Evolutionary conservation across 768 basidiomycete species (phyloP).

Genomic region (Phaeotremella skinneri): DNA sequence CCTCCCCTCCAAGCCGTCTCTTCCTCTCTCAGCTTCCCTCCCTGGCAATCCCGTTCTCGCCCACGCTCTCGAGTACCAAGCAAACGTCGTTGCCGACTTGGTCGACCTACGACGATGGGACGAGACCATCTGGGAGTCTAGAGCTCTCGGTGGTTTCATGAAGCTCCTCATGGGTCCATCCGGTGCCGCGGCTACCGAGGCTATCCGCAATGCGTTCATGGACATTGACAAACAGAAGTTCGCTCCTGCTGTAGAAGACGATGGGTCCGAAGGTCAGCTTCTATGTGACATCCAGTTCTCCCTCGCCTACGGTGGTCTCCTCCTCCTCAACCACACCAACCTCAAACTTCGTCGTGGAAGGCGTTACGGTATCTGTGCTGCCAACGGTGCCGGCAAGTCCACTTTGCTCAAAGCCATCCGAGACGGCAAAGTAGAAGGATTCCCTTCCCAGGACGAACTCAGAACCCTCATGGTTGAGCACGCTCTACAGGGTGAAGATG

Average conservation of each 20-base stretch:
- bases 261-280: conserved; percentile 74
- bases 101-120: conserved; percentile 56
- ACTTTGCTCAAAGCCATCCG: conserved; percentile 93
- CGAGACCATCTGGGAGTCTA: conserved; percentile 52
- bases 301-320: conserved; percentile 88
- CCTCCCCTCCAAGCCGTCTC: conserved; percentile 54
- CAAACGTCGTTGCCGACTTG: conserved; percentile 73
- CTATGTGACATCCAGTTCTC: conserved; percentile 93
- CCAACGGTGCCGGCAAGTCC: conserved; percentile 95
- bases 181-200: conserved; percentile 48
- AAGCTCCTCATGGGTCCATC: conserved; percentile 61
- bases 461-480: conserved; percentile 97
- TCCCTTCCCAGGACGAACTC: conserved; percentile 81
- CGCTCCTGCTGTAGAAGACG: conserved; percentile 54
- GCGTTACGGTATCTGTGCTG: conserved; percentile 90
- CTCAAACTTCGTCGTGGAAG: conserved; percentile 84
- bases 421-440: conserved; percentile 90
- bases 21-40: conserved; percentile 58
- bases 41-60: conserved; percentile 60
- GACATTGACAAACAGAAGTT: conserved; percentile 73
- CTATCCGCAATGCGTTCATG: conserved; percentile 68
- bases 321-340: conserved; percentile 89
- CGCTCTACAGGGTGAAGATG: conserved; percentile 89
- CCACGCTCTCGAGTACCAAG: conserved; percentile 66
- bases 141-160: conserved; percentile 71